phyloP scores from a whole-genome alignment of 2,329 filamentous ascomycete species.

The Fusarium sp. region DNA sequence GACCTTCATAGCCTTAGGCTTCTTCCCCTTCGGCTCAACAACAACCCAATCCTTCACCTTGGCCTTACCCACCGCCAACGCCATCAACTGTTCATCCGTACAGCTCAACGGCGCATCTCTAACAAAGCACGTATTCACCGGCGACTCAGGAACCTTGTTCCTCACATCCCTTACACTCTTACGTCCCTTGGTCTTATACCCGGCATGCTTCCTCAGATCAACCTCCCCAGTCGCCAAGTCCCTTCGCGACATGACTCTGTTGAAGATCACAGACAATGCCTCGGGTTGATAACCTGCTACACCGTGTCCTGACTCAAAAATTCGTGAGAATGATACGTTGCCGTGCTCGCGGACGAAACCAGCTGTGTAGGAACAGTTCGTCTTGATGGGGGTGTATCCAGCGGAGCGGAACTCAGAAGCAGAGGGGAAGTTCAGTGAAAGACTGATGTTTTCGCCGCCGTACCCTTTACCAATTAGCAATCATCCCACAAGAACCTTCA shows the following conservation, averaged over 20 bases:
- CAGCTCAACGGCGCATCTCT: conserved; percentile 57
- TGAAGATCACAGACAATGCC: conserved; percentile 64
- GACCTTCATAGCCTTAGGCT: not conserved
- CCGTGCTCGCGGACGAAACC: conserved; percentile 81
- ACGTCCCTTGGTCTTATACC: conserved; percentile 52
- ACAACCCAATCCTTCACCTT: conserved; percentile 33
- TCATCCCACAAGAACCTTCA: rapidly evolving
- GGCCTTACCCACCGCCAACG: conserved; percentile 32
- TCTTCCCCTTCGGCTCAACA: conserved; percentile 17
- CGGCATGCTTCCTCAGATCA: conserved; percentile 52
- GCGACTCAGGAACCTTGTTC: conserved; percentile 58
- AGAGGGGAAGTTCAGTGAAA: conserved; percentile 69
- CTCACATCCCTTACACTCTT: conserved; percentile 62
- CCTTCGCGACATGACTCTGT: conserved; percentile 63
- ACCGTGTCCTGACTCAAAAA: conserved; percentile 72
- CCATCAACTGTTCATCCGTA: conserved; percentile 33
- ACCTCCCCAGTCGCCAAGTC: conserved; percentile 64
- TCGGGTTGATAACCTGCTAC: conserved; percentile 68
- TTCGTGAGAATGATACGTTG: conserved; percentile 72
- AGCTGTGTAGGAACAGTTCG: conserved; percentile 71
- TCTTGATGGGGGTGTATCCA: conserved; percentile 75
- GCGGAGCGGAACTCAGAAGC: conserved; percentile 66
- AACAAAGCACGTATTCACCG: conserved; percentile 67
- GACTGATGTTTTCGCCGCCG: conserved; percentile 69
- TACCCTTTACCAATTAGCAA: conserved; percentile 21